Conservation (phyloP, 176 grass and related monocot species). For the Zoysia japonica region DNA sequence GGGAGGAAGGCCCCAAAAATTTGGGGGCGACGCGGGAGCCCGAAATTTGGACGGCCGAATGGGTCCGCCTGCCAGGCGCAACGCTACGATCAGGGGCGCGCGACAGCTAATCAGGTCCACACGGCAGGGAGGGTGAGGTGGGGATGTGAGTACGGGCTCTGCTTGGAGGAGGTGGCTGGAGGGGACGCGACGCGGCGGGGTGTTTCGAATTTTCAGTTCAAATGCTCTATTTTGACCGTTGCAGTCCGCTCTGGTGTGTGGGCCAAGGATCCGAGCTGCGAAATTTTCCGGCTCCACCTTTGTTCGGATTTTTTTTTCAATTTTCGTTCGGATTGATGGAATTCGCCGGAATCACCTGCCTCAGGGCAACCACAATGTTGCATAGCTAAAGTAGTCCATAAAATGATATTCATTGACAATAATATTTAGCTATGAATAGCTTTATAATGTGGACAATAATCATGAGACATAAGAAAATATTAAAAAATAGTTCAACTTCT, state of each 20-base stretch:
- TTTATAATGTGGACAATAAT: no score
- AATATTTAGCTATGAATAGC: no score
- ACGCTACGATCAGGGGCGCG: neutral
- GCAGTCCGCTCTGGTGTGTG: neutral
- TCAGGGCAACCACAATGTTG: no score
- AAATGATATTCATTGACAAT: no score
- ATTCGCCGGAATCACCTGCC: no score
- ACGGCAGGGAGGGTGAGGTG: neutral
- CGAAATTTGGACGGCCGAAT: neutral
- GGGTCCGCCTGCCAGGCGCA: neutral
- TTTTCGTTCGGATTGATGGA: no score
- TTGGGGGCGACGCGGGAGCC: slow-evolving; percentile 2
- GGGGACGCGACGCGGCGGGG: neutral
- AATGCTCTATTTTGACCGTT: neutral
- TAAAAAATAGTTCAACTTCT: no score
- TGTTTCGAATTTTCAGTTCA: neutral
- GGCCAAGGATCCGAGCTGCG: neutral
- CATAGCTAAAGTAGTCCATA: no score
- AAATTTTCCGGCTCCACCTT: no score
- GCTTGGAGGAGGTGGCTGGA: neutral
- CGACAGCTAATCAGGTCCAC: neutral
- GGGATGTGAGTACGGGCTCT: neutral
- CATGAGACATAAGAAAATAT: no score
- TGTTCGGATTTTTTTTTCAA: no score
- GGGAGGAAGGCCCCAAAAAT: neutral